Base-by-base conservation (phyloP, 106 monocot species). In the Hemerocallis citrina region DNA sequence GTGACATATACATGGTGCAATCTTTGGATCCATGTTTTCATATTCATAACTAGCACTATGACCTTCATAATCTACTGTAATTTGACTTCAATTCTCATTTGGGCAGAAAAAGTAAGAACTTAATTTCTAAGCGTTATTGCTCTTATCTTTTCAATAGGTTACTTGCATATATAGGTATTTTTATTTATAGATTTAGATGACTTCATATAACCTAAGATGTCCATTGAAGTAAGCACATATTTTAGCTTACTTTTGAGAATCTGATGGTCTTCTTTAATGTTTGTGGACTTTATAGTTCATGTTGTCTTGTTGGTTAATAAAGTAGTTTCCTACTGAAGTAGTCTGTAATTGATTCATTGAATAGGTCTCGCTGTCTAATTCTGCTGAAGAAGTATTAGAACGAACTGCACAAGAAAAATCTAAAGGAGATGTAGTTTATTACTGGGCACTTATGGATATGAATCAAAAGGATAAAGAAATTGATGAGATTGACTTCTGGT, bases 351-450 rank as follows among this genome's bases (percentile, higher is more conserved):
- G 34, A 35, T 64, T 9, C 32, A 21, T n/a, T 36, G 23, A 72
- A 57, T 68, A 96, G 96, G 84, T 82, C 71, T 72, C 91, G 36
- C 72, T 96, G 68, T 76, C 83, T 65, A 19, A 19, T 28, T 64
- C 21, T 20, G 86, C 96, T 66, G 96, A 87, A 65, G 64, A 79
- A 46, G 68, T 65, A 41, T 48, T 96, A 42, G 84, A 84, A 66
- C 46, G 70, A 15, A 73, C 70, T 38, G 61, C 79, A 40, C 54
- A 45, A 34, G 57, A 50, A 60, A 66, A 84, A 67, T 66, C 64
- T 34, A 66, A 67, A 45, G 87, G 84, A 40, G 96, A 90, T 68
- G 79, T 72, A 9, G 42, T 96, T 52, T 91, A 81, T 70, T 96
- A 73, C 56, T 96, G 96, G 96, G 81, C 71, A 32, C 62, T 43